Conservation (phyloP, 2,329 filamentous ascomycete species). For the Cryphonectria parasitica region DNA sequence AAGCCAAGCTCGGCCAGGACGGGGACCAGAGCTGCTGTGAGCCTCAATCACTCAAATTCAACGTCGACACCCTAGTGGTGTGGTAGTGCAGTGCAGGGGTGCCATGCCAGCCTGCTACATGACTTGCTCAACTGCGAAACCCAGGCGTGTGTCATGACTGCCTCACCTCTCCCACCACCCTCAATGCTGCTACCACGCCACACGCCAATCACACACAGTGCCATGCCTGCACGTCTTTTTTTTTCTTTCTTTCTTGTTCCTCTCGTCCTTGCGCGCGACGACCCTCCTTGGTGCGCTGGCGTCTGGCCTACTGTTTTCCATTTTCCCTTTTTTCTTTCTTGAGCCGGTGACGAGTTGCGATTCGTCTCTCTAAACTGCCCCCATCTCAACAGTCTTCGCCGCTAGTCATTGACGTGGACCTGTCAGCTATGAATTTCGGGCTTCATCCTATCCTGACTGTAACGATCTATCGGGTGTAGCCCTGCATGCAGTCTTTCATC, state of each 20-base stretch:
- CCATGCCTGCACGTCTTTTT: background rate
- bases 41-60: conserved; percentile 30
- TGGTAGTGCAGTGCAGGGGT: conserved; percentile 14
- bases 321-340: too few relatives aligned
- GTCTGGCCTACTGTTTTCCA: background rate
- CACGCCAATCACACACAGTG: background rate
- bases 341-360: background rate
- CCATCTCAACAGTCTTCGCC: background rate
- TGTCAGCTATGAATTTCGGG: background rate
- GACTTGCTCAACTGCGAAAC: conserved; percentile 36
- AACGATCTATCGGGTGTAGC: background rate
- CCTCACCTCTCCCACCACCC: conserved; percentile 39
- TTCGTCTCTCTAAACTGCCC: background rate
- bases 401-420: background rate
- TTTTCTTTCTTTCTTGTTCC: background rate
- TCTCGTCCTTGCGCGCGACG: background rate
- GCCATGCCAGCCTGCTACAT: background rate
- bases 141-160: conserved; percentile 40
- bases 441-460: background rate
- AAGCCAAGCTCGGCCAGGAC: background rate
- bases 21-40: conserved; percentile 17
- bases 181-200: conserved; percentile 34
- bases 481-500: background rate
- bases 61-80: conserved; percentile 22
- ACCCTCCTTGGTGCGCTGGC: background rate